Conservation (phyloP, 2,329 filamentous ascomycete species). For the Fusarium sp. region DNA sequence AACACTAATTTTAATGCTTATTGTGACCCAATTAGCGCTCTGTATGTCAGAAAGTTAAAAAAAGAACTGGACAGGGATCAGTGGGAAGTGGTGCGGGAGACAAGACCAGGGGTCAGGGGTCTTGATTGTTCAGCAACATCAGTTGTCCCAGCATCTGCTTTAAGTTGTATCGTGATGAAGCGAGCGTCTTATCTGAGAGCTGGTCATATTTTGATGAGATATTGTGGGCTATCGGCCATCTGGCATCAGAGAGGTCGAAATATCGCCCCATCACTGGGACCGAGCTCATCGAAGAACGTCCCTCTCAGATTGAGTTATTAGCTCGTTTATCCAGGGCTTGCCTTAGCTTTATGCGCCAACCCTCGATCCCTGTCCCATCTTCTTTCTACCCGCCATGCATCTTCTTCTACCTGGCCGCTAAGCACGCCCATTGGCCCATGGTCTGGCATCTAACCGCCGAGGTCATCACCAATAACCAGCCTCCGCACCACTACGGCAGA, state of each 20-base stretch:
- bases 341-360: slow-evolving; percentile 23
- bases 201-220: not conserved
- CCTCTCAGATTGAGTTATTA: slow-evolving; percentile 22
- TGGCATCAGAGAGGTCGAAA: slow-evolving; percentile 3
- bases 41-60: slow-evolving; percentile 34
- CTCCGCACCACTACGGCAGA: slow-evolving; percentile 26
- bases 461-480: slow-evolving; percentile 47
- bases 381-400: slow-evolving; percentile 26
- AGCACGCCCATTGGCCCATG: slow-evolving; percentile 50
- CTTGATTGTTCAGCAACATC: slow-evolving; percentile 20
- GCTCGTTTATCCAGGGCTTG: slow-evolving; percentile 18
- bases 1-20: no score
- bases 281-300: slow-evolving; percentile 16
- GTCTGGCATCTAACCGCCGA: slow-evolving; percentile 54
- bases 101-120: slow-evolving; percentile 29
- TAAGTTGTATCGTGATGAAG: slow-evolving; percentile 24
- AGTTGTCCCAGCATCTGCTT: slow-evolving; percentile 37
- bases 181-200: slow-evolving; percentile 24
- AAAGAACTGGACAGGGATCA: slow-evolving; percentile 31
- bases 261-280: not conserved
- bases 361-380: slow-evolving; percentile 23
- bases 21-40: no score
- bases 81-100: slow-evolving; percentile 21
- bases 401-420: slow-evolving; percentile 33
- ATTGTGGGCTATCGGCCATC: not conserved